Evolutionary conservation across 177 flowering plant genomes (phyloP).

Genomic region (Tripterygium wilfordii): DNA sequence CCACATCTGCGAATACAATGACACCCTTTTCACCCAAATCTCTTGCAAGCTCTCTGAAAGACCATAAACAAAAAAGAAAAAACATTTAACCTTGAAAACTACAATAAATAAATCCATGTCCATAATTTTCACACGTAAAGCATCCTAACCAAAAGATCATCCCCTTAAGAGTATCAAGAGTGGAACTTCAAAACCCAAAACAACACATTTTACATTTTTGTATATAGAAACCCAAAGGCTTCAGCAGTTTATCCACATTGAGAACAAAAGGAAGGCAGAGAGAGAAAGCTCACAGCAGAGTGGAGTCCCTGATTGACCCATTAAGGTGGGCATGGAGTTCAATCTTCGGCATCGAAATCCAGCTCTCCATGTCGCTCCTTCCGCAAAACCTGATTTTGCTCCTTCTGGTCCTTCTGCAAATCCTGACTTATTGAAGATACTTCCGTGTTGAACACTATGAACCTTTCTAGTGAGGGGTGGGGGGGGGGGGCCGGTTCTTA

Average conservation of each 20-base stretch:
- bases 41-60: conserved; percentile 78
- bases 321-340: conserved; percentile 98
- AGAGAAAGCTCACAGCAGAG: conserved; percentile 51
- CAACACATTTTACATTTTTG: too few species aligned
- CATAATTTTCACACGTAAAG: background rate
- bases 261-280: background rate
- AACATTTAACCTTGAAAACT: background rate
- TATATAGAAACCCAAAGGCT: too few species aligned
- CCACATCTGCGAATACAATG: conserved; percentile 54
- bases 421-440: background rate
- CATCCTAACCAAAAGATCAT: background rate
- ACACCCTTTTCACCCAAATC: conserved; percentile 69
- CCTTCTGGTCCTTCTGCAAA: too few species aligned
- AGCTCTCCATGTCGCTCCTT: conserved; percentile 25
- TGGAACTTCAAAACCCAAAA: background rate
- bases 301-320: conserved; percentile 85
- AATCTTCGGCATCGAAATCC: conserved; percentile 64
- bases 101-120: background rate
- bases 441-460: too few species aligned
- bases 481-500: too few species aligned
- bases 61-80: background rate
- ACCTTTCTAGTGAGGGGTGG: too few species aligned
- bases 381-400: background rate
- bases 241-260: background rate
- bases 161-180: background rate